Evolutionary conservation across 2,329 filamentous ascomycete genomes (phyloP), one percentile per base, ranked within the genome.

Genomic region (Monosporascus sp.): DNA sequence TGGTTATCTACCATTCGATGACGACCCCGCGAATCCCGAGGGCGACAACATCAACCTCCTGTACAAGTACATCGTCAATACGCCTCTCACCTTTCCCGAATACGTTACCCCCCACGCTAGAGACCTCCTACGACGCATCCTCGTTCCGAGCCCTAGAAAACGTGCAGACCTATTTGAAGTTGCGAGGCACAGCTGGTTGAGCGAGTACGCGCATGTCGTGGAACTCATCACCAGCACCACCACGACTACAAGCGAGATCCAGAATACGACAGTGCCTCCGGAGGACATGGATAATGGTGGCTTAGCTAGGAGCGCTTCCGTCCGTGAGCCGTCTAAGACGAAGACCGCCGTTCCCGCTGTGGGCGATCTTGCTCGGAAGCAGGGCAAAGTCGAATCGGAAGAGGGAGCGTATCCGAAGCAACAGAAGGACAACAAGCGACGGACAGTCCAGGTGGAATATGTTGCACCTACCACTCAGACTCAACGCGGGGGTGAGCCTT

Each of bases 11-110:
- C 94, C 94, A 3, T 99, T 99, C 66, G 94, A 99, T 65, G 94
- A 99, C 69, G 94, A 99, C 66, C 94, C 94, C 59, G 94, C 92
- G 46, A 99, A 99, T 68, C 94, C 94, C 2, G 94, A 99, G 73
- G 94, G 94, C 61, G 94, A 99, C 71, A 99, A 99, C 69, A 99
- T 99, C 76, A 99, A 99, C 70, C 81, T 99, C 11, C 79, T 99
- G 27, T 99, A 99, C 81, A 97, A 97, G 76, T 99, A 99, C 74
- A 99, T 99, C 64, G 93, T 97, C 55, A 95, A 91, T 52, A 99
- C 94, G 1, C 92, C 93, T 37, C 82, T 99, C 43, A 97, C 93
- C 4, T 99, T 99, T 70, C 94, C 94, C 57, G 94, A 99, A 85
- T 97, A 97, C 69, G 94, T 99, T 62, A 96, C 94, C 7, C 94